Evolutionary conservation across 768 basidiomycete species (phyloP).

Genomic region (Glaciozyma martinii): DNA sequence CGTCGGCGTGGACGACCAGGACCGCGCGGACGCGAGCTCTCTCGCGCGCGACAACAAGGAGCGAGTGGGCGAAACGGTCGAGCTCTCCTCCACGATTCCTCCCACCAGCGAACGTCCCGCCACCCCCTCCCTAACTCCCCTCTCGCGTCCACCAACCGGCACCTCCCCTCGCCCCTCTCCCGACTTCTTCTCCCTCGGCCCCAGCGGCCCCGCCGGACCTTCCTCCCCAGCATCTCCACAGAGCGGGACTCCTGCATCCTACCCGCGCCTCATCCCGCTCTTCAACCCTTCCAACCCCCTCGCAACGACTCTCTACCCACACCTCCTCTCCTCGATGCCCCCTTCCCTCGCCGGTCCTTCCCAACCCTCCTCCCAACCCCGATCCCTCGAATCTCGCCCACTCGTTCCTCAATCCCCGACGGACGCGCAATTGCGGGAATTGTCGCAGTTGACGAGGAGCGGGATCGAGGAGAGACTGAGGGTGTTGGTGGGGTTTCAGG

Average conservation of each 20-base stretch:
- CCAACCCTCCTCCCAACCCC: neutral
- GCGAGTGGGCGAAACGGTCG: too few species aligned
- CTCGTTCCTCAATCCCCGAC: slow-evolving; percentile 47
- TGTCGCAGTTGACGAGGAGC: slow-evolving; percentile 64
- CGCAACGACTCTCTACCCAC: neutral
- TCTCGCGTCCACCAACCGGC: neutral
- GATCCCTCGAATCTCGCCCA: neutral
- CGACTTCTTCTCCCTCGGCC: too few species aligned
- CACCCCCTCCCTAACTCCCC: too few species aligned
- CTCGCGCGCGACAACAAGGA: too few species aligned
- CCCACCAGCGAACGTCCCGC: too few species aligned
- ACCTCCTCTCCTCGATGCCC: slow-evolving; percentile 3
- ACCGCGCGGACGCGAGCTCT: too few species aligned
- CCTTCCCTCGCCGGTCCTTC: neutral
- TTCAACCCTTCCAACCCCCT: neutral
- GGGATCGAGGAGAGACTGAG: slow-evolving; percentile 76
- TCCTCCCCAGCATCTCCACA: neutral
- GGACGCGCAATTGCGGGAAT: slow-evolving; percentile 54
- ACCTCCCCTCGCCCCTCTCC: neutral
- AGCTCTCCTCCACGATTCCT: neutral
- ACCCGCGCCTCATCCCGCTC: slow-evolving; percentile 3
- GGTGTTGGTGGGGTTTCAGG: slow-evolving; percentile 68
- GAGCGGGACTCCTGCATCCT: neutral
- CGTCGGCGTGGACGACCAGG: too few species aligned
- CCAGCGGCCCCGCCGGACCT: neutral